Evolutionary conservation across 2,329 filamentous ascomycete genomes (phyloP).

Genomic region (Sarocladiaceae sp.): DNA sequence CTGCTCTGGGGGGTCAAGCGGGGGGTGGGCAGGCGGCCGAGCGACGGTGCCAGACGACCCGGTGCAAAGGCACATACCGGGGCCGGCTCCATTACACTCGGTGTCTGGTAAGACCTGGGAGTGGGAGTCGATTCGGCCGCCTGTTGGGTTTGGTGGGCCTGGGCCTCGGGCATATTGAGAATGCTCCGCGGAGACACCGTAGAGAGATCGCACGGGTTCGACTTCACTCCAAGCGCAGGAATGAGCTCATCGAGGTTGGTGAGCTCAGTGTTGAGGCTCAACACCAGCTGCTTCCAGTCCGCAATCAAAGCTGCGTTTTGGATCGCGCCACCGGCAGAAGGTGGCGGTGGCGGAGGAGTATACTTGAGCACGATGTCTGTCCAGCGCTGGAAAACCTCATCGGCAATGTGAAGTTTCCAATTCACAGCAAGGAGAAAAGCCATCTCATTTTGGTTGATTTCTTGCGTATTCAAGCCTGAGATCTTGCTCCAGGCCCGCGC

Average conservation of each 20-base stretch:
- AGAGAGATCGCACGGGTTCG: conserved; percentile 28
- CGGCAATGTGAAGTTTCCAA: conserved; percentile 92
- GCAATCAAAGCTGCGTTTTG: conserved; percentile 38
- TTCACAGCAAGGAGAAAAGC: conserved; percentile 83
- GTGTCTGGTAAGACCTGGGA: conserved; percentile 33
- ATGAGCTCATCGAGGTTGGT: conserved; percentile 52
- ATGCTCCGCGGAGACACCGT: conserved; percentile 36
- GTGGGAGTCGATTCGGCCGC: conserved; percentile 25
- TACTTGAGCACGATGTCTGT: conserved; percentile 85
- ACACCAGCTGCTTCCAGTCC: conserved; percentile 54
- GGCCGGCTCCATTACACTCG: conserved; percentile 40
- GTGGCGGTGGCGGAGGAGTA: conserved; percentile 62
- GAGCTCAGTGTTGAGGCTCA: conserved; percentile 49
- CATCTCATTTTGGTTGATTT: conserved; percentile 97
- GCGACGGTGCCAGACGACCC: conserved; percentile 42
- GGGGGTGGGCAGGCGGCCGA: conserved; percentile 52
- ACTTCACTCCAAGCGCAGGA: conserved; percentile 23
- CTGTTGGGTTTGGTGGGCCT: neutral
- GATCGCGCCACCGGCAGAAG: conserved; percentile 41
- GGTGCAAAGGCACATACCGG: conserved; percentile 38
- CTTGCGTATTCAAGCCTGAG: conserved; percentile 83
- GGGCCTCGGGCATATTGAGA: conserved; percentile 33
- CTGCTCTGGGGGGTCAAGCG: conserved; percentile 50
- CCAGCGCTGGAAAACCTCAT: conserved; percentile 86
- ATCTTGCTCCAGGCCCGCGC: conserved; percentile 98